These are phyloP conservation scores for Trichoderma sp. DNA, from an alignment of 2,329 filamentous ascomycete species.

Conservation along the genomic window DNA sequence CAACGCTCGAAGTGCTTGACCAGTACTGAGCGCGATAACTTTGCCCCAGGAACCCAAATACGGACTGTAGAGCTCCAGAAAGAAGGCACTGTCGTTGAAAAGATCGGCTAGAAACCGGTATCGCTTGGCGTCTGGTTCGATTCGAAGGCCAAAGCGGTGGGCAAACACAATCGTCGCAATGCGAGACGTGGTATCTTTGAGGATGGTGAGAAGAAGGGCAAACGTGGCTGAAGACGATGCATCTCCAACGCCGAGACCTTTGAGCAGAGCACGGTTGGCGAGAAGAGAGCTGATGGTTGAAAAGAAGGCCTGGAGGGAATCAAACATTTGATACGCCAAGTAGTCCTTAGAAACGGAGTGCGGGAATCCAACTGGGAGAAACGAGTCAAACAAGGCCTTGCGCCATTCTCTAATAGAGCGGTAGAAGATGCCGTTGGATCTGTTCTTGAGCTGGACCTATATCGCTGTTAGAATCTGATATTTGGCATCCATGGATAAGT, in stretches of 20 bases:
- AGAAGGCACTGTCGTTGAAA: conserved; percentile 82
- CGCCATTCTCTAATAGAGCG: conserved; percentile 35
- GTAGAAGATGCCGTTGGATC: conserved; percentile 27
- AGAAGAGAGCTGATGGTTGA: conserved; percentile 77
- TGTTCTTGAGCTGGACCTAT: conserved; percentile 27
- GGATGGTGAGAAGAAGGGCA: conserved; percentile 76
- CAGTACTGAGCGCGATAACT: conserved; percentile 47
- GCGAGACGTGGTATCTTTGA: conserved; percentile 77
- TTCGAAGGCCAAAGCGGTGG: conserved; percentile 73
- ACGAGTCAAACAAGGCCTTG: conserved; percentile 60
- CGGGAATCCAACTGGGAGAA: conserved; percentile 84
- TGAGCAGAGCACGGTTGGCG: conserved; percentile 76
- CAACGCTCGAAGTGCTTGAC: conserved; percentile 56
- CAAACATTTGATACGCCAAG: conserved; percentile 65
- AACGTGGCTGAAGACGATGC: conserved; percentile 73
- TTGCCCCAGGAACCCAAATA: conserved; percentile 58
- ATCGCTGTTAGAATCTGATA: neutral
- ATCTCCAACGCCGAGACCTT: conserved; percentile 79
- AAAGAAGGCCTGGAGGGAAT: conserved; percentile 81
- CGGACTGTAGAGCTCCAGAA: conserved; percentile 81
- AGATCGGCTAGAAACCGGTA: conserved; percentile 85
- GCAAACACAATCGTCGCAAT: conserved; percentile 85
- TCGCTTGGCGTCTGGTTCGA: conserved; percentile 87
- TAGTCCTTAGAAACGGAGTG: conserved; percentile 85
- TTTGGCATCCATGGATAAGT: no score